Conservation (phyloP, 176 grass and related monocot species). For the Hyparrhenia diplandra region DNA sequence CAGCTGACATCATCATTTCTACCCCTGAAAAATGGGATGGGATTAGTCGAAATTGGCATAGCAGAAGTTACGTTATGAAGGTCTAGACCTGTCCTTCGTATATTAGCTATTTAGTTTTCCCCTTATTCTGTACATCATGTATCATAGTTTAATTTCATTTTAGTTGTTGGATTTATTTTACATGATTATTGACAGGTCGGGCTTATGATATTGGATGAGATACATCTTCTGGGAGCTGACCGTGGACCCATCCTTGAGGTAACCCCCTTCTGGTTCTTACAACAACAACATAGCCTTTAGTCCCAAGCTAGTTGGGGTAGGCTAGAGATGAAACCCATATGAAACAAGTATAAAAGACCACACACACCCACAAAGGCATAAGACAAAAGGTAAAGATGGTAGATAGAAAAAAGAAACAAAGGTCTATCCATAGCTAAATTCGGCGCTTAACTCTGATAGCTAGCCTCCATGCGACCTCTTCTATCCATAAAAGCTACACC, state of each 20-base stretch:
- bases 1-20: slow-evolving; percentile 97
- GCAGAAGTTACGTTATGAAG: slow-evolving; percentile 98
- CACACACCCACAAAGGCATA: too few relatives aligned
- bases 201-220: slow-evolving; percentile 99
- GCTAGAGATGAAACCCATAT: too few relatives aligned
- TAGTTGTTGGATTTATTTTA: slow-evolving; percentile 13
- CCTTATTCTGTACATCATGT: background rate
- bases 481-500: too few relatives aligned
- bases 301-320: too few relatives aligned
- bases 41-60: slow-evolving; percentile 94
- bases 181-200: slow-evolving; percentile 57
- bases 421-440: too few relatives aligned
- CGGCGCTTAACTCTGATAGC: too few relatives aligned
- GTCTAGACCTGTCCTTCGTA: slow-evolving; percentile 7
- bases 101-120: background rate
- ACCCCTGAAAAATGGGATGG: slow-evolving; percentile 99
- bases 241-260: slow-evolving; percentile 99
- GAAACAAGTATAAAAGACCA: too few relatives aligned
- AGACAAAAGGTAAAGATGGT: too few relatives aligned
- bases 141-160: background rate
- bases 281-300: too few relatives aligned
- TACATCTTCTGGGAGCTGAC: slow-evolving; percentile 95
- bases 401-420: too few relatives aligned
- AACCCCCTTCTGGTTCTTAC: background rate
- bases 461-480: too few relatives aligned